Evolutionary conservation across 441 rosid genomes (phyloP).

Genomic region (Viola pubescens): DNA sequence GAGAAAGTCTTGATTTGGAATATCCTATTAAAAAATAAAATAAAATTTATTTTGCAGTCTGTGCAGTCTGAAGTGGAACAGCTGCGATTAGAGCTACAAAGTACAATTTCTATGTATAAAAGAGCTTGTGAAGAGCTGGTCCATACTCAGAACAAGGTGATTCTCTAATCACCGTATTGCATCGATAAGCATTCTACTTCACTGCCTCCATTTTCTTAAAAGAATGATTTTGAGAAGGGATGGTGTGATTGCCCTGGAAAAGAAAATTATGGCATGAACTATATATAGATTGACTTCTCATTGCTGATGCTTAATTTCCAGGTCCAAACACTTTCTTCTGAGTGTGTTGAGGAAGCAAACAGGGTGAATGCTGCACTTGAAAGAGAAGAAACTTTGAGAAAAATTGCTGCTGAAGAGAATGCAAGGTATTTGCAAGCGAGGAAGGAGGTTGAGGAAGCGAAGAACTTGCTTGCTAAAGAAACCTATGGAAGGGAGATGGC

Average conservation of each 20-base stretch:
- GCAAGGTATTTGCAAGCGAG: conserved; percentile 49
- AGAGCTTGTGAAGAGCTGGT: conserved; percentile 70
- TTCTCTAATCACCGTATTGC: conserved; percentile 4
- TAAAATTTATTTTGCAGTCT: conserved; percentile 33
- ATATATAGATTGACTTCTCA: conserved; percentile 2
- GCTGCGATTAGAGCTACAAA: conserved; percentile 55
- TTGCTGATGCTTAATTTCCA: conserved; percentile 25
- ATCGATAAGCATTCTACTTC: no score
- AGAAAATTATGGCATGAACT: neutral
- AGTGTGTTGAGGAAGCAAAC: conserved; percentile 53
- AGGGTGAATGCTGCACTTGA: conserved; percentile 56
- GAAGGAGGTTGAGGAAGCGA: conserved; percentile 65
- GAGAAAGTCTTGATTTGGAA: conserved; percentile 12
- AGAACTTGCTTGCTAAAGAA: conserved; percentile 52
- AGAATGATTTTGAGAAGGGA: conserved; percentile 1
- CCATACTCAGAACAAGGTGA: conserved; percentile 62
- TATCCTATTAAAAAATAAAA: no score
- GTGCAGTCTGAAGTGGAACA: conserved; percentile 52
- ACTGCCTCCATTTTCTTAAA: neutral
- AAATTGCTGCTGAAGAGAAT: conserved; percentile 67
- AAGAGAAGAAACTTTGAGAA: conserved; percentile 59
- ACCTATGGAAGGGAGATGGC: conserved; percentile 59
- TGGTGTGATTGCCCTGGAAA: conserved; percentile 6
- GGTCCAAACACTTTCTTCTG: conserved; percentile 64
- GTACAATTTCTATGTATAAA: conserved; percentile 56